These are phyloP conservation scores for Leishmania tarentolae DNA, from an alignment of 208 protist genomes.

Conservation along the genomic window DNA sequence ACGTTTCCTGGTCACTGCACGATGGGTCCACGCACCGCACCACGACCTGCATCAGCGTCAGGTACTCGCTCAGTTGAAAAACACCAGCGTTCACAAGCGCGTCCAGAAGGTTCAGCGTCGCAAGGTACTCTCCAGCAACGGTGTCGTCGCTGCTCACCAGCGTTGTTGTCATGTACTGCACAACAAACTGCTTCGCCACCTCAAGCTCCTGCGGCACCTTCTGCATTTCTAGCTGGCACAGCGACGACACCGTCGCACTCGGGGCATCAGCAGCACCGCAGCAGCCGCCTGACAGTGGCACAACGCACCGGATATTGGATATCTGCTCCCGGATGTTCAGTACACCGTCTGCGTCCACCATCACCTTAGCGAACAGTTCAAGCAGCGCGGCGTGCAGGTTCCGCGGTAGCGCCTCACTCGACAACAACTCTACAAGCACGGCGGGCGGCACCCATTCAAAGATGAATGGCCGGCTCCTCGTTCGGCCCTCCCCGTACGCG, in stretches of 20 bases:
- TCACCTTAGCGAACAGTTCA: constrained; percentile 37
- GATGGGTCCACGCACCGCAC: constrained; percentile 34
- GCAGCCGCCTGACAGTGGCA: constrained; percentile 3
- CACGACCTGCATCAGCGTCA: constrained; percentile 27
- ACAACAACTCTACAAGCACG: constrained; percentile 30
- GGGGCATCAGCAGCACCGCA: background rate
- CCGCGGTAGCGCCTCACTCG: constrained; percentile 29
- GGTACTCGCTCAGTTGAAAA: constrained; percentile 41
- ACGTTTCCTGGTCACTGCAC: constrained; percentile 22
- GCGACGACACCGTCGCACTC: background rate
- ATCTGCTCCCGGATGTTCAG: constrained; percentile 35
- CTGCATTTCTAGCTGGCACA: constrained; percentile 16
- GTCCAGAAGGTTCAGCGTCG: constrained; percentile 37
- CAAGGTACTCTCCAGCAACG: constrained; percentile 29
- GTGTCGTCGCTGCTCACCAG: constrained; percentile 35
- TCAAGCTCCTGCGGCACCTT: constrained; percentile 24
- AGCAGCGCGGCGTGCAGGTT: constrained; percentile 41
- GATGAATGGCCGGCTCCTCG: constrained; percentile 26
- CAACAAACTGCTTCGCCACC: constrained; percentile 30
- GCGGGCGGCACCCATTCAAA: constrained; percentile 34
- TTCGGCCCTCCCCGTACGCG: constrained; percentile 23
- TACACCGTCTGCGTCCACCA: constrained; percentile 24
- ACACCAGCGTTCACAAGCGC: constrained; percentile 42
- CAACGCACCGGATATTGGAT: constrained; percentile 39
- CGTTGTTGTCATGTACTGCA: constrained; percentile 25